Evolutionary conservation across 257 asterid genomes (phyloP).

Genomic region (Sherardia arvensis): DNA sequence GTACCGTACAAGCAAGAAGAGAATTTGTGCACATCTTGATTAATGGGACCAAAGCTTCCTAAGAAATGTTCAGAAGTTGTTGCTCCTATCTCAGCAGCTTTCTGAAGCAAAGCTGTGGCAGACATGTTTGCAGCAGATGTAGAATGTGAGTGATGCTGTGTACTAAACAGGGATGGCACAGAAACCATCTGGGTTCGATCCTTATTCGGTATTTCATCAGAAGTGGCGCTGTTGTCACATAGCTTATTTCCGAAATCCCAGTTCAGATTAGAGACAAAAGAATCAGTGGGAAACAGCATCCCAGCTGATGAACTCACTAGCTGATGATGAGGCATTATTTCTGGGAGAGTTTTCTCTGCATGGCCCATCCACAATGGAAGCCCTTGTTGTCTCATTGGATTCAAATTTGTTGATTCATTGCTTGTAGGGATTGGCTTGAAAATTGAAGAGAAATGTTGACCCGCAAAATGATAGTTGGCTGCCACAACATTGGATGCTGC

Average conservation of each 20-base stretch:
- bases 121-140: slow-evolving; percentile 52
- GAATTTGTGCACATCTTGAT: neutral
- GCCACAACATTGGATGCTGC: slow-evolving; percentile 47
- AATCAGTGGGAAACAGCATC: slow-evolving; percentile 17
- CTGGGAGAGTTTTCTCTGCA: slow-evolving; percentile 23
- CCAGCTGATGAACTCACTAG: neutral
- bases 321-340: slow-evolving; percentile 32
- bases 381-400: slow-evolving; percentile 33
- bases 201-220: neutral
- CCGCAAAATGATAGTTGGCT: slow-evolving; percentile 42
- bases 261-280: slow-evolving; percentile 25
- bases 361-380: slow-evolving; percentile 48
- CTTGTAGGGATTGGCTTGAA: slow-evolving; percentile 33
- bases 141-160: slow-evolving; percentile 26
- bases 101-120: slow-evolving; percentile 82
- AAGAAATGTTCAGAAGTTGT: slow-evolving; percentile 41
- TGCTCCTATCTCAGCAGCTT: slow-evolving; percentile 70
- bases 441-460: slow-evolving; percentile 50
- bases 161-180: slow-evolving; percentile 55
- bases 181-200: slow-evolving; percentile 19
- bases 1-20: slow-evolving; percentile 42
- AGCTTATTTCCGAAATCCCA: slow-evolving; percentile 57
- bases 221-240: neutral
- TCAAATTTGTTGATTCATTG: slow-evolving; percentile 14
- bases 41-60: slow-evolving; percentile 17